Percentiles rank a stretch among this genome's conserved stretches.
phyloP scores from a whole-genome alignment of 2,329 filamentous ascomycete genomes.

The Ascochyta koolunga region DNA sequence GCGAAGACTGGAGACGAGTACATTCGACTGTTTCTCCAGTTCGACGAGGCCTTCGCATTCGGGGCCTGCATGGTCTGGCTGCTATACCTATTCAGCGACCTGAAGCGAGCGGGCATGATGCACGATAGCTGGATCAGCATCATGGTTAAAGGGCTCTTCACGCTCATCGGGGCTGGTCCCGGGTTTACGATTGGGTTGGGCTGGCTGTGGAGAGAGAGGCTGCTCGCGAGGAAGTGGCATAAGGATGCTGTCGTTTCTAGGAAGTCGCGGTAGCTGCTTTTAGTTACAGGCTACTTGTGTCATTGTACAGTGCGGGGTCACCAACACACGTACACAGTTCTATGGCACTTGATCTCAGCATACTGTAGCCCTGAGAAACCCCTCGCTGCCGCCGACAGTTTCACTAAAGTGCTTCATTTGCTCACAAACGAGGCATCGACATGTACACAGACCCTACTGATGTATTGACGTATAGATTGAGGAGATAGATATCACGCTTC shows the following conservation, averaged over 20 bases:
- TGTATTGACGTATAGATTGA: too few species aligned
- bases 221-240: constrained; percentile 19
- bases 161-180: constrained; percentile 9
- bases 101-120: constrained; percentile 21
- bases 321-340: too few species aligned
- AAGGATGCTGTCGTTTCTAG: constrained; percentile 17
- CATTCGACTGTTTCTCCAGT: constrained; percentile 19
- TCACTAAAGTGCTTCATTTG: too few species aligned
- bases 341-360: too few species aligned
- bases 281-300: not conserved
- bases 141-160: constrained; percentile 7
- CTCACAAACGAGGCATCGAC: too few species aligned
- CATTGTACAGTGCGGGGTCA: not conserved
- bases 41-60: constrained; percentile 19
- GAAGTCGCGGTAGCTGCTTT: constrained; percentile 8
- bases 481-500: too few species aligned
- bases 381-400: too few species aligned
- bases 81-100: constrained; percentile 20
- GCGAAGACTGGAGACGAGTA: constrained; percentile 16
- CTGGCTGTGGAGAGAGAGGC: constrained; percentile 19
- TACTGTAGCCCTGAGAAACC: too few species aligned
- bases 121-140: constrained; percentile 17
- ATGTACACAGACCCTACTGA: too few species aligned
- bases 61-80: constrained; percentile 16
- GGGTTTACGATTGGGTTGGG: constrained; percentile 17